phyloP scores from a whole-genome alignment of 192 early-diverging fungal genomes.

The Backusella australiensis region DNA sequence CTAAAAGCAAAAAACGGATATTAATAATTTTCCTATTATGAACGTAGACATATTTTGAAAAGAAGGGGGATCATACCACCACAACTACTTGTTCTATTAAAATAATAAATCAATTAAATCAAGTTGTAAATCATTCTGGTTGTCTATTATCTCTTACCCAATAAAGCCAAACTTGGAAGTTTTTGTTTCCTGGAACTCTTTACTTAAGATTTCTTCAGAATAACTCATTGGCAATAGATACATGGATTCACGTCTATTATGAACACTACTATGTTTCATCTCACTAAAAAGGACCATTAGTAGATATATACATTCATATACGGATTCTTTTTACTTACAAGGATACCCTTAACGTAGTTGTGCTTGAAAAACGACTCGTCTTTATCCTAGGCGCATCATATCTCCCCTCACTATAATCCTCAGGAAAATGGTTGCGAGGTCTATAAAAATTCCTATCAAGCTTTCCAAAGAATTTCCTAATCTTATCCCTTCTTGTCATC shows the following conservation, averaged over 20 bases:
- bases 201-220: conserved; percentile 1
- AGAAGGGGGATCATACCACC: not conserved
- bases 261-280: not conserved
- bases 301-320: not conserved
- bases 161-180: conserved; percentile 4
- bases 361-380: not conserved
- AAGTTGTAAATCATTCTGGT: not conserved
- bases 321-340: not conserved
- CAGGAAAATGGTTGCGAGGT: not conserved
- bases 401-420: not conserved
- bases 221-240: not conserved
- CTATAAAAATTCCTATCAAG: not conserved
- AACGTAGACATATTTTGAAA: not conserved
- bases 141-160: not conserved
- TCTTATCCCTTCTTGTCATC: not conserved
- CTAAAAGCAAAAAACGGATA: not conserved
- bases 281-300: not conserved
- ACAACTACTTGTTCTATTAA: not conserved
- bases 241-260: not conserved
- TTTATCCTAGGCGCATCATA: not conserved
- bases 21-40: not conserved
- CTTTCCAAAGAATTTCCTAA: not conserved
- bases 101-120: not conserved
- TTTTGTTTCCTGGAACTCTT: not conserved
- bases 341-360: not conserved